These are phyloP conservation scores for Wickerhamiella sorbophila DNA, from an alignment of 805 yeast species.

Conservation along the genomic window DNA sequence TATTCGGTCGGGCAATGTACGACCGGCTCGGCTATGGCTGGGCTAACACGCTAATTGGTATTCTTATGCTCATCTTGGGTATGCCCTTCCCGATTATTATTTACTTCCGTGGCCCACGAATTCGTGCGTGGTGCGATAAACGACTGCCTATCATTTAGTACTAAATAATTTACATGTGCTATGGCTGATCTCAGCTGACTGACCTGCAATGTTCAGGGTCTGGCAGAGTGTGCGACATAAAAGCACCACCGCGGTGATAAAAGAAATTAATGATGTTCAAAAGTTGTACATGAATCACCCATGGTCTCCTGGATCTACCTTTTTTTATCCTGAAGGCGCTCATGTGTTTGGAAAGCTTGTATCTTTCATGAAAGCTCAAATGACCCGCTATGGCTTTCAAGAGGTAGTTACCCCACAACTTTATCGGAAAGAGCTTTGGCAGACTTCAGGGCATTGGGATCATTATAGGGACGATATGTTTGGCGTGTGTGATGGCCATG, in stretches of 20 bases:
- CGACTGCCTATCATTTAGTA: slow-evolving; percentile 7
- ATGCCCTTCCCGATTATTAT: slow-evolving; percentile 52
- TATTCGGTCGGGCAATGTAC: slow-evolving; percentile 48
- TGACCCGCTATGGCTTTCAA: slow-evolving; percentile 64
- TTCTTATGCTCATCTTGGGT: slow-evolving; percentile 42
- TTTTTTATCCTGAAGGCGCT: slow-evolving; percentile 88
- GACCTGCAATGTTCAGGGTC: background rate
- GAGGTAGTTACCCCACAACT: slow-evolving; percentile 90
- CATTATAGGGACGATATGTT: slow-evolving; percentile 94
- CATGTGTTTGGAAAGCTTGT: slow-evolving; percentile 67
- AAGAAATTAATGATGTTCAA: slow-evolving; percentile 47
- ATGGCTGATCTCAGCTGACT: too few species aligned
- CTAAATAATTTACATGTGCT: too few species aligned
- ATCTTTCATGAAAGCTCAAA: slow-evolving; percentile 74
- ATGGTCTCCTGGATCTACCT: slow-evolving; percentile 79
- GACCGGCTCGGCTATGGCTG: slow-evolving; percentile 46
- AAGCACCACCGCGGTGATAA: slow-evolving; percentile 11
- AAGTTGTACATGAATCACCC: slow-evolving; percentile 66
- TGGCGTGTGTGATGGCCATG: slow-evolving; percentile 39
- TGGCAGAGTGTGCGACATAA: background rate
- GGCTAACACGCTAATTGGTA: slow-evolving; percentile 53
- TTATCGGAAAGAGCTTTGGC: slow-evolving; percentile 73
- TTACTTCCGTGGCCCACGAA: slow-evolving; percentile 38
- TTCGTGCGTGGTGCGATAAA: slow-evolving; percentile 45
- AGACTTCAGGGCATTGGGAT: slow-evolving; percentile 89